A percentile compares a stretch with the other conserved stretches of the same genome.
Conservation (phyloP, 2,329 filamentous ascomycete genomes). For the Trichoderma koningii region DNA sequence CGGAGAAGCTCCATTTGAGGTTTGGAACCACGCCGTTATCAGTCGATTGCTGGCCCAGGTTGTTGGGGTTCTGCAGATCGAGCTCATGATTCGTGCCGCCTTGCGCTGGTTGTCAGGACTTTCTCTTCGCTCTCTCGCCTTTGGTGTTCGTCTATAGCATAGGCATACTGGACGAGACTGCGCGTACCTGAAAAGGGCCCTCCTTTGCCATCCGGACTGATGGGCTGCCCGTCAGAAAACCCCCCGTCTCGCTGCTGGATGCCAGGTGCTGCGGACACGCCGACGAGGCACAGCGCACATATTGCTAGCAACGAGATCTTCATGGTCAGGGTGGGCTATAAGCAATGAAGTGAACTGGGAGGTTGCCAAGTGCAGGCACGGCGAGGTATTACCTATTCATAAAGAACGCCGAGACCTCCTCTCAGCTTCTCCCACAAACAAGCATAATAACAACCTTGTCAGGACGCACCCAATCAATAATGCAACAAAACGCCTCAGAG, state of each 20-base stretch:
- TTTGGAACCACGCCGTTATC: conserved; percentile 67
- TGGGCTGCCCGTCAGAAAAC: conserved; percentile 57
- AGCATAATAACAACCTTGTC: conserved; percentile 16
- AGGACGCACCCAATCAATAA: background rate
- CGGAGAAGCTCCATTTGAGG: conserved; percentile 69
- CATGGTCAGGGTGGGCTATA: conserved; percentile 20
- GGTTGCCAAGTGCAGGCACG: background rate
- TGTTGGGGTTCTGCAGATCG: conserved; percentile 65
- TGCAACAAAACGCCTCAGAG: conserved; percentile 2
- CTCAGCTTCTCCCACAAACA: background rate
- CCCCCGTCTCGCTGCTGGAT: conserved; percentile 32
- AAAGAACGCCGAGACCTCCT: background rate
- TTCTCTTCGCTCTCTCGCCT: background rate
- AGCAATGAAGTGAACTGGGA: background rate
- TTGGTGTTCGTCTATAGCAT: background rate
- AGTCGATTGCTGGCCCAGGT: conserved; percentile 62
- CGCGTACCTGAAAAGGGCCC: conserved; percentile 57
- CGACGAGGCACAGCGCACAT: conserved; percentile 26
- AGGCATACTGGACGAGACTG: background rate
- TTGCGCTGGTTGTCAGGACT: conserved; percentile 35
- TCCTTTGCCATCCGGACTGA: conserved; percentile 59
- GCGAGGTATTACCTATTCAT: background rate
- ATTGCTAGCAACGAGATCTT: conserved; percentile 23
- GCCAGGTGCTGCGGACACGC: conserved; percentile 31
- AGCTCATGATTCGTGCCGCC: conserved; percentile 65